Percentiles rank a stretch among this genome's conserved stretches.
Evolutionary conservation across 139 green algal species (phyloP).

Genomic region (Chlamydomonas sphaeroides): DNA sequence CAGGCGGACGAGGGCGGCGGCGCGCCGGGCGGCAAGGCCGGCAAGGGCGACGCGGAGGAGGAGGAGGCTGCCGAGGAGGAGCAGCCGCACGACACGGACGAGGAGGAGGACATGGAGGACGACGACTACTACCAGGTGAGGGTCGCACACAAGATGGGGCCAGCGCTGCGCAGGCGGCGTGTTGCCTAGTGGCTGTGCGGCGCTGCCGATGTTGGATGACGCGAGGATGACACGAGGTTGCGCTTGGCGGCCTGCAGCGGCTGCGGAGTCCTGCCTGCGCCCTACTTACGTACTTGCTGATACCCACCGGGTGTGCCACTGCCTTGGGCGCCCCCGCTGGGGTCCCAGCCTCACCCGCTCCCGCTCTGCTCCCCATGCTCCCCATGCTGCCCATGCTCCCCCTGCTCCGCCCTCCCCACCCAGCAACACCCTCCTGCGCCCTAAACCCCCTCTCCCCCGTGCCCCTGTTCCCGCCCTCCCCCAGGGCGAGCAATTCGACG

Average conservation of each 20-base stretch:
- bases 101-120: constrained; percentile 58
- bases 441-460: not conserved
- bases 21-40: not conserved
- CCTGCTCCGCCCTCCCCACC: not conserved
- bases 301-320: too few species aligned
- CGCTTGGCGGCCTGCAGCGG: too few species aligned
- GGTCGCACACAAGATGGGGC: too few species aligned
- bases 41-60: constrained; percentile 24
- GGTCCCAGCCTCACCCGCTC: too few species aligned
- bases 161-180: too few species aligned
- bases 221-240: not conserved
- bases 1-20: constrained; percentile 1
- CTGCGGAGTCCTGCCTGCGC: too few species aligned
- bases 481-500: constrained; percentile 52
- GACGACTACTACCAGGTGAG: constrained; percentile 56
- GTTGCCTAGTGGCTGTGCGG: not conserved
- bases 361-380: too few species aligned
- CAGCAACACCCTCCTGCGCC: not conserved
- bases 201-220: not conserved
- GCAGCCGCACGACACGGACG: constrained; percentile 42
- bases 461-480: not conserved
- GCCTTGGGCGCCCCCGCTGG: too few species aligned
- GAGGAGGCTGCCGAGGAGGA: constrained; percentile 27
- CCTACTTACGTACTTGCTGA: too few species aligned
- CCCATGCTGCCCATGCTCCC: too few species aligned